Evolutionary conservation across 2,329 filamentous ascomycete genomes (phyloP), one percentile per base, ranked within the genome.

Genomic region (Periconia digitata): DNA sequence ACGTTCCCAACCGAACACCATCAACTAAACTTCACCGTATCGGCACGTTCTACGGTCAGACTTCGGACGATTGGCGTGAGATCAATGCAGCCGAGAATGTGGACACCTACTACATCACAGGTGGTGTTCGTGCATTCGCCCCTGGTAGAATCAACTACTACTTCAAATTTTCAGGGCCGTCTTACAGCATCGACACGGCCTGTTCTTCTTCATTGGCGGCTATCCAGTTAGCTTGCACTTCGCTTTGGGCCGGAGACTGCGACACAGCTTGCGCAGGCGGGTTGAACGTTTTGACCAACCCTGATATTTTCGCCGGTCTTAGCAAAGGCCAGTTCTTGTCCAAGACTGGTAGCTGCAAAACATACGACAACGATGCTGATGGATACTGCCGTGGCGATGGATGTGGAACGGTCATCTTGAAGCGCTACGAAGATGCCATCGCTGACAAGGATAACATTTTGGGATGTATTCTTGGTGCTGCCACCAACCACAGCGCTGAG

Each of bases 341-440:
- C 23, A 86, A 86, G 73, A 88, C 82, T 44, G 87, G 88, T 7
- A 81, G 84, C 53, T 92, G 88, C 71, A 89, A 90, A 63, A 90
- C 89, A 0, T 94, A 90, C 64, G 89, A 92, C 68, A 85, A 90
- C 54, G 83, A 80, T 32, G 89, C 89, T 2, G 87, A 92, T 70
- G 89, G 89, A 1, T 92, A 94, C 72, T 92, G 89, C 72, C 85
- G 89, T 65, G 88, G 84, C 45, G 89, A 94, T 59, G 85, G 83
- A 16, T 86, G 87, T 51, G 89, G 85, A 1, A 85, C 86, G 0
- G 79, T 94, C 41, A 79, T 94, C 18, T 74, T 94, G 40, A 95
- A 95, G 77, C 80, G 89, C 27, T 82, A 92, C 2, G 85, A 90
- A 45, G 89, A 92, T 69, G 90, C 90, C 1, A 69, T 88, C 43